A percentile compares a stretch with the other conserved stretches of the same genome.
phyloP scores from a whole-genome alignment of 176 grass and related monocot species.

The Lolium rigidum region DNA sequence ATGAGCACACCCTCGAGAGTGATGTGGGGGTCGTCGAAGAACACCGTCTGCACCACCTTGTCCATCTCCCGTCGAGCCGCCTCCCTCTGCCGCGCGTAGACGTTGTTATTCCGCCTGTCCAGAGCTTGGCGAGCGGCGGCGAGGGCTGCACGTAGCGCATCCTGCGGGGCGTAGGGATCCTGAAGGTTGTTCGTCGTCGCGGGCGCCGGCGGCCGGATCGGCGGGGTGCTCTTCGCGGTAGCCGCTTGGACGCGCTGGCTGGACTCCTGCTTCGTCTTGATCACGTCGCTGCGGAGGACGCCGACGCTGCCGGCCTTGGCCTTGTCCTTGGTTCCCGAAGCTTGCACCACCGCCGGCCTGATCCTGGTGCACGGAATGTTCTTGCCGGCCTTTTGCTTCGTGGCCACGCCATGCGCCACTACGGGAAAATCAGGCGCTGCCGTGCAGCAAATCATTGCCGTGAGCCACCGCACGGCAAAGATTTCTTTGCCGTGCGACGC shows the following conservation, averaged over 20 bases:
- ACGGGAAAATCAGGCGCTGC: too few relatives aligned
- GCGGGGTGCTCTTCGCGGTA: background rate
- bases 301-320: too few relatives aligned
- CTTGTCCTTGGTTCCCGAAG: too few relatives aligned
- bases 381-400: too few relatives aligned
- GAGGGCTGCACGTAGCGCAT: background rate
- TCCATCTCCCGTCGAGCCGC: slow-evolving; percentile 35
- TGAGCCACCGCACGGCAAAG: too few relatives aligned
- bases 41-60: slow-evolving; percentile 36
- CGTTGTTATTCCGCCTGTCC: background rate
- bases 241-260: background rate
- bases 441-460: too few relatives aligned
- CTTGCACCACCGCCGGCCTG: too few relatives aligned
- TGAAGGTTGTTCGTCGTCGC: background rate
- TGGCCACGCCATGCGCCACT: too few relatives aligned
- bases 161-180: background rate
- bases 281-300: background rate
- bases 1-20: too few relatives aligned
- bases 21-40: too few relatives aligned
- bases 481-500: too few relatives aligned
- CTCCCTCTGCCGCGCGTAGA: slow-evolving; percentile 20
- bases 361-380: too few relatives aligned
- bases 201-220: background rate
- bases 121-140: background rate
- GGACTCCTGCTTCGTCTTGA: background rate